These are phyloP conservation scores for Yamadazyma triangularis DNA, from an alignment of 1,139 yeast genomes.

Conservation along the genomic window DNA sequence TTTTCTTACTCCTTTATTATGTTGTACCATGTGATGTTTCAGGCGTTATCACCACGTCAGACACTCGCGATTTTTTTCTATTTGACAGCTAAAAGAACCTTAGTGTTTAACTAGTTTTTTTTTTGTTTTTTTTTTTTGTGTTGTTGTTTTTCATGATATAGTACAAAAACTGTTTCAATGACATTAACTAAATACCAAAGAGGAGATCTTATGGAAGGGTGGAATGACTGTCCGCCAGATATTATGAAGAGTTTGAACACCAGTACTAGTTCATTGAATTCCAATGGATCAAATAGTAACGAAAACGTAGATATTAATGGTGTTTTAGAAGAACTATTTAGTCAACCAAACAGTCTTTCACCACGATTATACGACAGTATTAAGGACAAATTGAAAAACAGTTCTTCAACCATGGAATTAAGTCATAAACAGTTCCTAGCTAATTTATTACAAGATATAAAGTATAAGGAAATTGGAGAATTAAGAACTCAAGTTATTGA, in stretches of 20 bases:
- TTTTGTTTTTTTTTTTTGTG: too few relatives aligned
- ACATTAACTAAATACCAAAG: slow-evolving; percentile 35
- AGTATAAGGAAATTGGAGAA: slow-evolving; percentile 4
- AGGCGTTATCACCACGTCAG: too few relatives aligned
- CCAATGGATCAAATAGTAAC: background rate
- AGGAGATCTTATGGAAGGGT: slow-evolving; percentile 41
- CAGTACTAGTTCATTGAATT: slow-evolving; percentile 5
- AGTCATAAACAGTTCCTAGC: slow-evolving; percentile 16
- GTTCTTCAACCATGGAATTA: slow-evolving; percentile 12
- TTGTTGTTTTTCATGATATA: background rate
- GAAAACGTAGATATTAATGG: slow-evolving; percentile 5
- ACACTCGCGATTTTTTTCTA: too few relatives aligned
- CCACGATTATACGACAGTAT: slow-evolving; percentile 34
- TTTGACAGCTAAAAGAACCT: too few relatives aligned
- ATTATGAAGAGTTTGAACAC: slow-evolving; percentile 9
- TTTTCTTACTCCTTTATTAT: too few relatives aligned
- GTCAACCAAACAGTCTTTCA: slow-evolving; percentile 21
- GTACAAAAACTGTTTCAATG: slow-evolving; percentile 16
- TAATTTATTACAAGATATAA: slow-evolving; percentile 9
- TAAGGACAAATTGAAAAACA: slow-evolving; percentile 22
- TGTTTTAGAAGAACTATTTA: slow-evolving; percentile 12
- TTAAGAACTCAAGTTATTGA: slow-evolving; percentile 28
- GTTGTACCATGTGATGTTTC: too few relatives aligned
- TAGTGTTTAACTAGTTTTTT: too few relatives aligned
- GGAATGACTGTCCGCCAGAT: slow-evolving; percentile 43